Evolutionary conservation across 2,329 filamentous ascomycete species (phyloP).

Genomic region (Trichophyton schoenleinii): DNA sequence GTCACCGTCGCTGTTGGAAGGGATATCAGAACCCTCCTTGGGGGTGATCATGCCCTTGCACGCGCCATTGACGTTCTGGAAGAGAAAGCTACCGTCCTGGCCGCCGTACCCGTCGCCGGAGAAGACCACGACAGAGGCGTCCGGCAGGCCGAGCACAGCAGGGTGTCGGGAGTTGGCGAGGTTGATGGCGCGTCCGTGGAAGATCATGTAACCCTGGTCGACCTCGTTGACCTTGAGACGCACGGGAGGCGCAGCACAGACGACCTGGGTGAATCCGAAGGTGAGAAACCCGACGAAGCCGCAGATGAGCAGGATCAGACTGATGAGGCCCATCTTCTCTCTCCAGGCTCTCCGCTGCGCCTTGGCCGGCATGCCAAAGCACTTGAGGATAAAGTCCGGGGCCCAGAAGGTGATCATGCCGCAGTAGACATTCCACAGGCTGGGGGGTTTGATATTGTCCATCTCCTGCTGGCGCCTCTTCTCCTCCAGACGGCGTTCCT

Average conservation of each 20-base stretch:
- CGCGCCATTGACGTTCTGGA: slow-evolving; percentile 94
- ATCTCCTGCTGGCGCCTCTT: slow-evolving; percentile 45
- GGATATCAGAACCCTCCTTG: slow-evolving; percentile 60
- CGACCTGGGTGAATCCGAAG: slow-evolving; percentile 84
- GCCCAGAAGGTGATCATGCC: slow-evolving; percentile 89
- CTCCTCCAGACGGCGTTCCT: slow-evolving; percentile 37
- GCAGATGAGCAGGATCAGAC: slow-evolving; percentile 81
- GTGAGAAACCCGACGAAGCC: slow-evolving; percentile 86
- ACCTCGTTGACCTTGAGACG: slow-evolving; percentile 77
- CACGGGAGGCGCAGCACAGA: slow-evolving; percentile 61
- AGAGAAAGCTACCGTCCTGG: slow-evolving; percentile 91
- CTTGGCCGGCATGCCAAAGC: slow-evolving; percentile 73
- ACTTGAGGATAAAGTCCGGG: slow-evolving; percentile 69
- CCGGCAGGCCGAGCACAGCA: slow-evolving; percentile 62
- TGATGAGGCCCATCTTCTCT: slow-evolving; percentile 94
- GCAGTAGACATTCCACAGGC: slow-evolving; percentile 92
- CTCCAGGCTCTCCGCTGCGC: slow-evolving; percentile 88
- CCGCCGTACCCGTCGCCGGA: slow-evolving; percentile 61
- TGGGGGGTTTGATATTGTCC: slow-evolving; percentile 62
- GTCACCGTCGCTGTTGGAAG: slow-evolving; percentile 58
- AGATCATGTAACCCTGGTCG: slow-evolving; percentile 76
- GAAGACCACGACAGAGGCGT: slow-evolving; percentile 67
- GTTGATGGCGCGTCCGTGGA: slow-evolving; percentile 85
- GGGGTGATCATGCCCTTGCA: slow-evolving; percentile 82
- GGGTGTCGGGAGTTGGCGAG: slow-evolving; percentile 66